Evolutionary conservation across 768 basidiomycete genomes (phyloP).

Genomic region (Boletus subparvulus): DNA sequence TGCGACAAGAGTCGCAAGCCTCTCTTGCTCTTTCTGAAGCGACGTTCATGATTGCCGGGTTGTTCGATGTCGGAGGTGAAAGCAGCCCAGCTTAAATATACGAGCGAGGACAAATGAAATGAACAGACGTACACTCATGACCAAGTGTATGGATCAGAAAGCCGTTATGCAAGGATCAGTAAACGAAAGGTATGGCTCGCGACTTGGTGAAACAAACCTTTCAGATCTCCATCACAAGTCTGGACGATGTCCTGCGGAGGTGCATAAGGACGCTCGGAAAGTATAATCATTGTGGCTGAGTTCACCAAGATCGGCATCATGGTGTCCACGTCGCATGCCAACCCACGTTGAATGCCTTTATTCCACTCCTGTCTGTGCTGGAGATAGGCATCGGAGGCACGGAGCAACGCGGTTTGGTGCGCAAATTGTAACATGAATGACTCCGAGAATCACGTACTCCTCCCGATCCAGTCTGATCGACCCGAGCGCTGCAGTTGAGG

Average conservation of each 20-base stretch:
- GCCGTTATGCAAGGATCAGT: constrained; percentile 11
- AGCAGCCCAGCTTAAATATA: constrained; percentile 20
- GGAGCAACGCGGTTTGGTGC: constrained; percentile 6
- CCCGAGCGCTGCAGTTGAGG: background rate
- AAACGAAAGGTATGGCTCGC: background rate
- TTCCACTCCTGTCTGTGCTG: constrained; percentile 16
- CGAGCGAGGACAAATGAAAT: constrained; percentile 7
- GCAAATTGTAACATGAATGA: constrained; percentile 12
- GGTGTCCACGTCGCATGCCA: constrained; percentile 23
- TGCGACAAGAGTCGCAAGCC: constrained; percentile 26
- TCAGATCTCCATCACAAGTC: constrained; percentile 17
- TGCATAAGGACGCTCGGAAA: constrained; percentile 1
- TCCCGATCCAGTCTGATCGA: constrained; percentile 6
- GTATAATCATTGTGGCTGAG: constrained; percentile 1
- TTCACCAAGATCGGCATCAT: constrained; percentile 8
- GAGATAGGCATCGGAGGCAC: constrained; percentile 11
- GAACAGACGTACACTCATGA: constrained; percentile 7
- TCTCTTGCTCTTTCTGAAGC: constrained; percentile 24
- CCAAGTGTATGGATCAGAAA: constrained; percentile 7
- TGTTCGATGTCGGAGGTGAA: constrained; percentile 1
- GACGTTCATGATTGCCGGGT: constrained; percentile 18
- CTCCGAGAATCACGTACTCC: constrained; percentile 18
- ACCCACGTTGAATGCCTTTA: constrained; percentile 17
- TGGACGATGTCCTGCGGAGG: constrained; percentile 1
- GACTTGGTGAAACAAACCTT: constrained; percentile 6